These are phyloP conservation scores for Neurospora intermedia DNA, from an alignment of 495 filamentous ascomycete genomes.

Conservation along the genomic window DNA sequence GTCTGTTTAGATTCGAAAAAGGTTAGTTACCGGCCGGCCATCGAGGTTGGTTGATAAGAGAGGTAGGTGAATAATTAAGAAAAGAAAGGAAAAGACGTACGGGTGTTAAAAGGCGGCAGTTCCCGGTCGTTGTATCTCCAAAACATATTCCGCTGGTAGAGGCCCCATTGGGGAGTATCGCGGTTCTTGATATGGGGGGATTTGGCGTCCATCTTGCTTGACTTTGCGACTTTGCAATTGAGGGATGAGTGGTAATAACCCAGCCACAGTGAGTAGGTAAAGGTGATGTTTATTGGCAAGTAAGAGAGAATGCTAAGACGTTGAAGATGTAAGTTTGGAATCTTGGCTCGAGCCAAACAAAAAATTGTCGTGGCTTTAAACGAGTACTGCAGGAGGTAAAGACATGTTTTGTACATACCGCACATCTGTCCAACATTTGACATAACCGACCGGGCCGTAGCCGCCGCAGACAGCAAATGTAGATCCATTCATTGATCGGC, in stretches of 20 bases:
- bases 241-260: too few species aligned
- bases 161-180: conserved; percentile 48
- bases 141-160: conserved; percentile 54
- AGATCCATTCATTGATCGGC: neutral
- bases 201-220: conserved; percentile 33
- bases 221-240: neutral
- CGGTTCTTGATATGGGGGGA: conserved; percentile 46
- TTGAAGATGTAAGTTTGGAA: neutral
- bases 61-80: neutral
- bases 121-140: conserved; percentile 37
- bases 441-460: neutral
- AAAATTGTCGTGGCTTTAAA: neutral
- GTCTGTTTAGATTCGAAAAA: neutral
- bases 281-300: too few species aligned
- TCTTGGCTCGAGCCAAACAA: neutral
- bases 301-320: neutral
- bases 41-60: neutral
- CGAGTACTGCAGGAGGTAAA: neutral
- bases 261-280: too few species aligned
- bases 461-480: neutral
- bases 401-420: neutral
- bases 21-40: neutral
- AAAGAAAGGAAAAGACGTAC: neutral
- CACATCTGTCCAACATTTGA: neutral
- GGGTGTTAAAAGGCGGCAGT: neutral